Evolutionary conservation across 352 stramenopile genomes (phyloP), one percentile per base, ranked within the genome.

Genomic region (Phytopythium ostracodes): DNA sequence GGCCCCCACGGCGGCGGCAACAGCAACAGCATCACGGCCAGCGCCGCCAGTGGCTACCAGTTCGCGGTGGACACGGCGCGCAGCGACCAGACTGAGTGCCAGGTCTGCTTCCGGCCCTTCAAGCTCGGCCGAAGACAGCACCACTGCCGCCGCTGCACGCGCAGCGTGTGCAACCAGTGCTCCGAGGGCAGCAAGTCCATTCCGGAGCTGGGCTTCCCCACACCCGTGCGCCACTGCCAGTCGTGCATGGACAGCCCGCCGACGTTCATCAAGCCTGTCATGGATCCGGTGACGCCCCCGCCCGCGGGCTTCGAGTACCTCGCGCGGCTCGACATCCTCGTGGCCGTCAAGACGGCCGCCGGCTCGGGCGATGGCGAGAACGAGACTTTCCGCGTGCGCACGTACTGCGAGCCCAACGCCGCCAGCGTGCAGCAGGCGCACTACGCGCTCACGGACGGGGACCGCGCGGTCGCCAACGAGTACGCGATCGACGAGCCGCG

Each of bases 91-190:
- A 94, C 79, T n/a, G 86, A 94, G 63, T 94, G 86, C 38, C 86
- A 94, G 58, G 83, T 94, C n/a, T 94, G 84, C 51, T 94, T 93
- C 73, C 84, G 86, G 63, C 86, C 83, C 12, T 94, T 94, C 63
- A 92, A 92, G 62, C 80, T 94, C 29, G 84, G 86, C 12, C 79
- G 86, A 71, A 79, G 86, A 4, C 81, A 91, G 64, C 83, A 94
- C 59, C 86, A 94, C 66, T 94, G 86, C 65, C 86, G 83, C 67
- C 86, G 86, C 57, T 94, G 86, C 60, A 94, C 84, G 55, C 83
- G 86, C 56, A 90, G 78, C 71, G 86, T 94, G 31, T 93, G 86
- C 64, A 92, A 92, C 71, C 77, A 81, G 61, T 94, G 86, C 63
- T 91, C 80, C 52, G 81, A 93, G 69, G 84, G 87, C 63, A 80